Percentiles rank a stretch among this genome's conserved stretches.
Evolutionary conservation across 2,329 filamentous ascomycete species (phyloP).

Genomic region (Fusarium odoratissimum): DNA sequence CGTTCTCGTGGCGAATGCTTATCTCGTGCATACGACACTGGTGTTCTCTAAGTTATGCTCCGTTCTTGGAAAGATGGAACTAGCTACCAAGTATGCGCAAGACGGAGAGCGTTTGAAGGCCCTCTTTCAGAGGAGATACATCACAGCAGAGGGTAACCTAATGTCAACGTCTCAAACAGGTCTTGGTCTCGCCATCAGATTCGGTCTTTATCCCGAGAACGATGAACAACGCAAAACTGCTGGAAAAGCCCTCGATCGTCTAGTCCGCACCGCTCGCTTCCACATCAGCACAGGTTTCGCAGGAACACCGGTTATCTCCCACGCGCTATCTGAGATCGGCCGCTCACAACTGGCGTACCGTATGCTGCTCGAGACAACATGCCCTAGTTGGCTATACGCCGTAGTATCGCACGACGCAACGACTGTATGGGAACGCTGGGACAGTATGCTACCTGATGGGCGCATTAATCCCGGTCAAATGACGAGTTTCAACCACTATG

Average conservation of each 20-base stretch:
- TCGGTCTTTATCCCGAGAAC: neutral
- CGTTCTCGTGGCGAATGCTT: neutral
- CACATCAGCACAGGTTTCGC: neutral
- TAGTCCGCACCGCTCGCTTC: neutral
- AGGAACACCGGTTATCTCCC: neutral
- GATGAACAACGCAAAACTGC: neutral
- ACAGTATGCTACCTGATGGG: neutral
- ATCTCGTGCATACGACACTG: neutral
- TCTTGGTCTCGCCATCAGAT: neutral
- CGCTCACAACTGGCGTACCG: neutral
- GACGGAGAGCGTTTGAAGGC: accelerated
- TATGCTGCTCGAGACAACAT: neutral
- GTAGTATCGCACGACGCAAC: neutral
- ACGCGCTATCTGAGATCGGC: neutral
- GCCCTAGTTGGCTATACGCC: neutral
- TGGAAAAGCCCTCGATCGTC: neutral
- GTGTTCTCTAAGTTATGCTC: neutral
- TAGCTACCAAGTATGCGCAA: neutral
- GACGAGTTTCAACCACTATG: neutral
- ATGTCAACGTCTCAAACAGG: neutral
- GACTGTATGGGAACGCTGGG: neutral
- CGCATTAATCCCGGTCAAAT: neutral
- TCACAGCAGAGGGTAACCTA: accelerated
- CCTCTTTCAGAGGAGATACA: neutral
- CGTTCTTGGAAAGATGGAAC: neutral